Base-by-base conservation (phyloP, 768 basidiomycete species). In the Hypholoma sublateritium region DNA sequence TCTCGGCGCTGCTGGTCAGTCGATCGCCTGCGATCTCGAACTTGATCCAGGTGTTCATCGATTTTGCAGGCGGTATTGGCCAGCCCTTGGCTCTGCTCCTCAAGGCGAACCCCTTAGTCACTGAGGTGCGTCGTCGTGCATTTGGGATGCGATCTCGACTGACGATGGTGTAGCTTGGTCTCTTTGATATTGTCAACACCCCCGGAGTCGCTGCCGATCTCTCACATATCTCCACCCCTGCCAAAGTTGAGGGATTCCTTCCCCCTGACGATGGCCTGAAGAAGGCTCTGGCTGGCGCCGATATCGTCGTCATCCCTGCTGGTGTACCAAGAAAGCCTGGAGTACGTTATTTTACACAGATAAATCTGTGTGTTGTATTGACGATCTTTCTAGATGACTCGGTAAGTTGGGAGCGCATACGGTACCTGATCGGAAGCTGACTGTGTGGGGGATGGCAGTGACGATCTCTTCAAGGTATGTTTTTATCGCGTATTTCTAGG, bases 171-270 rank as follows among this genome's bases (percentile, higher is more conserved):
- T 65, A 95, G 89, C 88, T 98, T 50, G 78, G 85, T 51, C 85
- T 98, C 58, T 98, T 81, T 71, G 96, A 98, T 93, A 95, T 98
- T 74, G 93, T 95, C 67, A 91, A 93, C 73, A 90, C 95, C n/a
- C 93, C 93, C 14, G 96, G 96, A 69, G 96, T 99, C 61, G 94
- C 95, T 35, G 92, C 87, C 57, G 96, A 99, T 78, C 80, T 98
- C 57, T 89, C 91, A 55, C 96, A 98, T 72, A 95, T 98, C 74
- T 81, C 91, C 51, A 95, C 95, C 36, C 86, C 89, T 11, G 87
- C 93, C 42, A 89, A 89, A 72, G 88, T 94, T 25, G 78, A 82
- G 58, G 95, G 94, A n/a, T 89, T 80, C 70, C 81, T 93, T 16
- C 81, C 88, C 58, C 79, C 87, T 36, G 80, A 95, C 65, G 89